These are phyloP conservation scores for Amanita inopinata DNA, from an alignment of 768 basidiomycete genomes.

Conservation along the genomic window DNA sequence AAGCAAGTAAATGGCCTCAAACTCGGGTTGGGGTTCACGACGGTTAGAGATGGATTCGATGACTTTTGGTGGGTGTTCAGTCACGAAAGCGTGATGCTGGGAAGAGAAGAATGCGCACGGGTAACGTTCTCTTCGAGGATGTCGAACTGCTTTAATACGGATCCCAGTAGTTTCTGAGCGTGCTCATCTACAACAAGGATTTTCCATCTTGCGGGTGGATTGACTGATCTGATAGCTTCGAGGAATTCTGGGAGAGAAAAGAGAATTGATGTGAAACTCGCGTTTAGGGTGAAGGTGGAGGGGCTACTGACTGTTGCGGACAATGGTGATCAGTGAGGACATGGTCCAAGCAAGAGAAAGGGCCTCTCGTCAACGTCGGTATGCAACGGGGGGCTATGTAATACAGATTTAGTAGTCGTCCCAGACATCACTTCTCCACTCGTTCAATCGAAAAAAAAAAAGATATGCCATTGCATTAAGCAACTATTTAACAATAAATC, in stretches of 20 bases:
- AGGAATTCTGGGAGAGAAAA: slow-evolving; percentile 57
- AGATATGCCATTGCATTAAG: neutral
- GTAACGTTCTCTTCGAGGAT: slow-evolving; percentile 95
- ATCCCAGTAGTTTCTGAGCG: slow-evolving; percentile 73
- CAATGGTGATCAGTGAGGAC: slow-evolving; percentile 36
- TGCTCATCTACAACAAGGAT: slow-evolving; percentile 94
- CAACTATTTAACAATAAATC: neutral
- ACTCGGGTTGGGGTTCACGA: slow-evolving; percentile 73
- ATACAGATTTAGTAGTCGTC: neutral
- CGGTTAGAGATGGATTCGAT: slow-evolving; percentile 83
- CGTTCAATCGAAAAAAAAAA: neutral
- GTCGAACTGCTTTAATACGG: slow-evolving; percentile 88
- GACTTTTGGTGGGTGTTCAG: slow-evolving; percentile 38
- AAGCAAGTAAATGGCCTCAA: slow-evolving; percentile 90
- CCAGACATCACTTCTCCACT: neutral
- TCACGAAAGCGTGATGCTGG: neutral
- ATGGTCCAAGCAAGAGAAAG: slow-evolving; percentile 13
- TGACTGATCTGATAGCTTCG: slow-evolving; percentile 78
- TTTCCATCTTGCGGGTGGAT: slow-evolving; percentile 90
- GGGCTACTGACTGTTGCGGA: slow-evolving; percentile 33
- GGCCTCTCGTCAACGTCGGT: neutral
- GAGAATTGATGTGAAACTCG: neutral
- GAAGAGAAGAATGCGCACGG: slow-evolving; percentile 42
- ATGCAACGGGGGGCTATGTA: neutral
- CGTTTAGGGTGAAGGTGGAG: neutral